These are phyloP conservation scores for Thelonectria discophora DNA, from an alignment of 2,329 filamentous ascomycete species.

Conservation along the genomic window DNA sequence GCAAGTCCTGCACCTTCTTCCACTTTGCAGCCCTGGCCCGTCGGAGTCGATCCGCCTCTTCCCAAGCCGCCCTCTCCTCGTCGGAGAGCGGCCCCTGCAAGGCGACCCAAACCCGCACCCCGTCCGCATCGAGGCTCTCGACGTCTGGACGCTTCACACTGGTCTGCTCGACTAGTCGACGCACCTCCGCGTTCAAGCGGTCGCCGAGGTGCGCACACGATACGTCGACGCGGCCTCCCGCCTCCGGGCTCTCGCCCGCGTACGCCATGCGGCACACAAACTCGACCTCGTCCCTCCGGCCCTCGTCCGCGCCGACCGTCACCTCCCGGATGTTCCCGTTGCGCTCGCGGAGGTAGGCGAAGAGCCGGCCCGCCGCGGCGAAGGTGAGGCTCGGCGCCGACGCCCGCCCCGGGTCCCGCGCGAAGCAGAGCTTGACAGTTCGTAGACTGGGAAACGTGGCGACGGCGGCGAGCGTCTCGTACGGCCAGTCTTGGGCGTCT, in stretches of 20 bases:
- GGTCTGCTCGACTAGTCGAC: slow-evolving; percentile 2
- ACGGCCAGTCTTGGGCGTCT: slow-evolving; percentile 8
- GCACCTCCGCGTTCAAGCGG: slow-evolving; percentile 7
- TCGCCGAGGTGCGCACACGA: slow-evolving; percentile 11
- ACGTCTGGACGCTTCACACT: neutral
- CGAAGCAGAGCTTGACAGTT: slow-evolving; percentile 24
- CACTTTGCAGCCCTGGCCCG: too few species aligned
- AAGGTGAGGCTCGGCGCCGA: slow-evolving; percentile 9
- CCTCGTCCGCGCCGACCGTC: slow-evolving; percentile 14
- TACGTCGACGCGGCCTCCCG: neutral
- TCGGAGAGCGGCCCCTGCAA: slow-evolving; percentile 18
- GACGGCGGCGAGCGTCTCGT: slow-evolving; percentile 9
- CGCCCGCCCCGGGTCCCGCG: neutral
- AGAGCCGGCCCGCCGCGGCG: slow-evolving; percentile 9
- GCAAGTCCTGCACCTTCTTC: too few species aligned
- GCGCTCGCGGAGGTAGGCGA: slow-evolving; percentile 13
- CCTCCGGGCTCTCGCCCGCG: neutral
- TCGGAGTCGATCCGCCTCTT: neutral
- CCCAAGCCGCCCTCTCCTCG: neutral
- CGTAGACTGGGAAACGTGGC: slow-evolving; percentile 16
- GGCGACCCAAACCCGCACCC: slow-evolving; percentile 6
- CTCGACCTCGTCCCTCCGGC: neutral
- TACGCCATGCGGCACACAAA: slow-evolving; percentile 17
- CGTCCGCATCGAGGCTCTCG: neutral
- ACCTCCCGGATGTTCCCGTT: slow-evolving; percentile 9